Percentiles rank a stretch among this genome's conserved stretches.
Evolutionary conservation across 345 rosid genomes (phyloP).

Genomic region (Salix caprea): DNA sequence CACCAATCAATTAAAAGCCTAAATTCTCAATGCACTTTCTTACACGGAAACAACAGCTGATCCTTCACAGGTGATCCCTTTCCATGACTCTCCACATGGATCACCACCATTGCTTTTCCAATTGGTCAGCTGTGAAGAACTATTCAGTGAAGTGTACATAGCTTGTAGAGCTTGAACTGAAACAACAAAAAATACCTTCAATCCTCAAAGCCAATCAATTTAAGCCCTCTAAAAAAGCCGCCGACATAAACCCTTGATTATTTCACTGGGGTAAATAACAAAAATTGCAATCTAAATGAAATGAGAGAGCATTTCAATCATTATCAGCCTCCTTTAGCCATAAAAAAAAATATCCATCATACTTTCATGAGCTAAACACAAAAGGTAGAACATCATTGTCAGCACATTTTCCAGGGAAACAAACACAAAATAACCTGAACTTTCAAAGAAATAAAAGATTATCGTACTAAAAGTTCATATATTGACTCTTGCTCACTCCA

Average conservation of each 20-base stretch:
- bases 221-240: not conserved
- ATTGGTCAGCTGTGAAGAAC: constrained; percentile 77
- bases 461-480: not conserved
- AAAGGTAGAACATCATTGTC: not conserved
- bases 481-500: constrained; percentile 3
- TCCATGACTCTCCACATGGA: constrained; percentile 98
- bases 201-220: not conserved
- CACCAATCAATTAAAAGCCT: not conserved
- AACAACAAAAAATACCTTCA: not conserved
- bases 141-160: constrained; percentile 67
- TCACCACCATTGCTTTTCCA: constrained; percentile 82
- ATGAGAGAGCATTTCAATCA: not conserved
- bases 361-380: not conserved
- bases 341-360: not conserved
- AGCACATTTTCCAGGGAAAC: constrained; percentile 27
- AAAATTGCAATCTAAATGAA: not conserved
- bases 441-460: not conserved
- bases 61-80: constrained; percentile 77
- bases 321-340: not conserved
- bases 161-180: constrained; percentile 92
- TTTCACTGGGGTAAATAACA: not conserved
- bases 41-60: constrained; percentile 92
- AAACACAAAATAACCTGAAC: constrained; percentile 21
- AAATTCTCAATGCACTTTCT: constrained; percentile 5
- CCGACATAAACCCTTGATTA: not conserved